Conservation (phyloP, 352 stramenopile species). For the Globisporangium megalacanthum region DNA sequence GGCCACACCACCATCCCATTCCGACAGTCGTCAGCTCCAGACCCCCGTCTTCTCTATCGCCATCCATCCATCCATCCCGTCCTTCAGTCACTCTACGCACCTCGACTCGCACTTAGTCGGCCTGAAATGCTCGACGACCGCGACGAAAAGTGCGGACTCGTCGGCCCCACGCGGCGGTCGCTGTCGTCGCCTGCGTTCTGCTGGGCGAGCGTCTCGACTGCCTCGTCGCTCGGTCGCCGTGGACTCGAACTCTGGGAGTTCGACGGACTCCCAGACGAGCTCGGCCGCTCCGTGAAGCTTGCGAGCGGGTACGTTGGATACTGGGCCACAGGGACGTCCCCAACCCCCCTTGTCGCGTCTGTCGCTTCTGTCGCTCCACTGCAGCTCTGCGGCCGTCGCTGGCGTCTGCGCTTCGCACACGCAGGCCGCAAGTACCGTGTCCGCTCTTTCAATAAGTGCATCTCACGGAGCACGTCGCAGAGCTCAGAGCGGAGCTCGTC, state of each 20-base stretch:
- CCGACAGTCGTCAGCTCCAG: too few species aligned
- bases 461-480: constrained; percentile 57
- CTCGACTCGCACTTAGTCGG: constrained; percentile 43
- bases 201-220: constrained; percentile 17
- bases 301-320: constrained; percentile 32
- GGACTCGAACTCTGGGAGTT: constrained; percentile 22
- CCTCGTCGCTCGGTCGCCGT: constrained; percentile 24
- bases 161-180: constrained; percentile 20
- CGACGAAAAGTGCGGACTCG: constrained; percentile 65
- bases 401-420: neutral
- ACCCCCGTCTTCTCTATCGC: neutral
- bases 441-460: constrained; percentile 62
- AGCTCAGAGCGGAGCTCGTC: constrained; percentile 60
- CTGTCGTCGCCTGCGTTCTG: constrained; percentile 17
- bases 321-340: too few species aligned
- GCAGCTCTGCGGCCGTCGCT: too few species aligned
- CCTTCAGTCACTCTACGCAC: constrained; percentile 14
- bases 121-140: constrained; percentile 53
- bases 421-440: constrained; percentile 58
- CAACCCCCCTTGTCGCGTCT: too few species aligned
- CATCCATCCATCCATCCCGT: constrained; percentile 7
- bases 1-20: neutral
- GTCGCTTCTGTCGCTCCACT: neutral
- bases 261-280: neutral
- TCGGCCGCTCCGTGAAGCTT: neutral